These are phyloP conservation scores for Microdochium paspali DNA, from an alignment of 2,329 filamentous ascomycete genomes.

Conservation along the genomic window DNA sequence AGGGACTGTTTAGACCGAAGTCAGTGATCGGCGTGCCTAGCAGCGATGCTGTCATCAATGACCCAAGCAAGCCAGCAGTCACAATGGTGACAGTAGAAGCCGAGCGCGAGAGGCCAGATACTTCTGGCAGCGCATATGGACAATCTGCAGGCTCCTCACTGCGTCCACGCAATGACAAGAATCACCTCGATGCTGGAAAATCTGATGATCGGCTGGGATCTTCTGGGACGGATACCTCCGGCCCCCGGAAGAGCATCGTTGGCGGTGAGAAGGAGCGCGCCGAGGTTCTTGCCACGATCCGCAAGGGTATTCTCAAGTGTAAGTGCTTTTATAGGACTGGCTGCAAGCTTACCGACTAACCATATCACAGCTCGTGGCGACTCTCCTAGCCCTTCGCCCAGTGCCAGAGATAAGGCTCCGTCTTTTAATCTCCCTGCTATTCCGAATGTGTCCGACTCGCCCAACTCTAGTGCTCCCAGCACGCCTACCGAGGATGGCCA, in stretches of 20 bases:
- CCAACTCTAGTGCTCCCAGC: conserved; percentile 76
- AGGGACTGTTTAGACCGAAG: conserved; percentile 90
- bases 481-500: conserved; percentile 78
- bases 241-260: conserved; percentile 75
- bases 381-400: conserved; percentile 58
- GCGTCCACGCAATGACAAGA: conserved; percentile 76
- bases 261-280: conserved; percentile 85
- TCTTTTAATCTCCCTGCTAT: conserved; percentile 51
- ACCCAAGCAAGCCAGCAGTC: conserved; percentile 71
- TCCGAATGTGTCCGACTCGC: conserved; percentile 63
- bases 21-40: conserved; percentile 73
- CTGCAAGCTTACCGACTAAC: conserved; percentile 6
- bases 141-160: conserved; percentile 64
- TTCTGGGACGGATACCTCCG: conserved; percentile 50
- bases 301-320: conserved; percentile 95
- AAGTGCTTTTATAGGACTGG: conserved; percentile 21
- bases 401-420: conserved; percentile 46
- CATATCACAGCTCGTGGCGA: conserved; percentile 47
- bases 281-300: conserved; percentile 83
- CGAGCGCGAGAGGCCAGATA: conserved; percentile 74
- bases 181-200: conserved; percentile 62
- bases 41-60: conserved; percentile 55
- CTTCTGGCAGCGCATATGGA: conserved; percentile 59
- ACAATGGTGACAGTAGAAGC: conserved; percentile 96
- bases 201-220: conserved; percentile 44